A percentile compares a stretch with the other conserved stretches of the same genome.
phyloP scores from a whole-genome alignment of 1,284 basidiomycete genomes.

The Ganoderma sp. region DNA sequence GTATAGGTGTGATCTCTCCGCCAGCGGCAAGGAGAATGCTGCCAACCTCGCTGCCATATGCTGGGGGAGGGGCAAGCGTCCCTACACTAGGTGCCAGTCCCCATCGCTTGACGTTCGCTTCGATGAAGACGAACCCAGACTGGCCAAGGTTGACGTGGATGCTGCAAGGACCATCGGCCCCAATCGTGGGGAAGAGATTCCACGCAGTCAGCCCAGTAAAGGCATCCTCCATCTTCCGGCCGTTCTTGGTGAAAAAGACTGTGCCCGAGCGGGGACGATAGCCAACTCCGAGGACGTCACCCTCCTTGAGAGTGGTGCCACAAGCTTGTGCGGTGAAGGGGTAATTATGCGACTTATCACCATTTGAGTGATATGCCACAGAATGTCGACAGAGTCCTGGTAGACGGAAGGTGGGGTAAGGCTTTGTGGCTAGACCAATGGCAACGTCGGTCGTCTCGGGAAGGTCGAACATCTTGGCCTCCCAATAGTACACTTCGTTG shows the following conservation, averaged over 20 bases:
- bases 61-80: slow-evolving; percentile 93
- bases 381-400: slow-evolving; percentile 91
- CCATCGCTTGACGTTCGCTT: slow-evolving; percentile 99
- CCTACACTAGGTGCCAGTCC: slow-evolving; percentile 94
- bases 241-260: slow-evolving; percentile 96
- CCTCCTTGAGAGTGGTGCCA: slow-evolving; percentile 87
- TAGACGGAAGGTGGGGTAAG: slow-evolving; percentile 90
- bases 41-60: slow-evolving; percentile 93
- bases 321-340: slow-evolving; percentile 92
- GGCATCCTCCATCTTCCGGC: slow-evolving; percentile 93
- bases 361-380: slow-evolving; percentile 96
- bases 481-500: slow-evolving; percentile 98
- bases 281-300: slow-evolving; percentile 92
- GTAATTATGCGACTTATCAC: slow-evolving; percentile 97
- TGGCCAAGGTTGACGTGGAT: slow-evolving; percentile 96
- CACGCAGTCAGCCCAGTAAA: slow-evolving; percentile 86
- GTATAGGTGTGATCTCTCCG: slow-evolving; percentile 55
- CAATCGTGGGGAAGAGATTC: slow-evolving; percentile 95
- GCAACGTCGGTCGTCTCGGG: slow-evolving; percentile 83
- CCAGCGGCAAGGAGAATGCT: slow-evolving; percentile 93
- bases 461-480: slow-evolving; percentile 97
- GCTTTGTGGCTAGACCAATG: slow-evolving; percentile 92
- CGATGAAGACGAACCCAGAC: slow-evolving; percentile 96
- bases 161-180: slow-evolving; percentile 92
- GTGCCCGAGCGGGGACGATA: slow-evolving; percentile 95